A percentile compares a stretch with the other conserved stretches of the same genome.
phyloP scores from a whole-genome alignment of 192 early-diverging fungal species.

The Mortierella alpina region DNA sequence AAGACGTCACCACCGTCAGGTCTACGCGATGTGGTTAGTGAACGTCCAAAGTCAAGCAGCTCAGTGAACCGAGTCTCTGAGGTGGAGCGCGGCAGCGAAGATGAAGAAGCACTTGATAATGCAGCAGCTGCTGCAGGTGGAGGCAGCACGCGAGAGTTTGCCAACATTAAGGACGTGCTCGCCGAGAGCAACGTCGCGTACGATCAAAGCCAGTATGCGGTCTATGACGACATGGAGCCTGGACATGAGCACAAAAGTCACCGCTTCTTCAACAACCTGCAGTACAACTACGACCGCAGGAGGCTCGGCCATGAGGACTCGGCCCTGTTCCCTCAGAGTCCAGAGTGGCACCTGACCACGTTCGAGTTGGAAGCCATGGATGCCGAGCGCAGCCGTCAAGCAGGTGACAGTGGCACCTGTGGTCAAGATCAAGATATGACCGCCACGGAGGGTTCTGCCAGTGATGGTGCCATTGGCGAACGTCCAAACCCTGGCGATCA shows the following conservation, averaged over 20 bases:
- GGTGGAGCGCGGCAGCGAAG: no score
- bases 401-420: no score
- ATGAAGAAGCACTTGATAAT: neutral
- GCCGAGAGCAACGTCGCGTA: conserved; percentile 31
- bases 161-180: conserved; percentile 9
- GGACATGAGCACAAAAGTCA: neutral
- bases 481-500: no score
- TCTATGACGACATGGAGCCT: conserved; percentile 1
- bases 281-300: conserved; percentile 14
- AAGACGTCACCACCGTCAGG: no score
- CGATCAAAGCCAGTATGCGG: conserved; percentile 16
- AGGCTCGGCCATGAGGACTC: neutral
- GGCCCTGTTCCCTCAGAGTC: conserved; percentile 15
- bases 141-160: no score
- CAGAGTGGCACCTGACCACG: conserved; percentile 33
- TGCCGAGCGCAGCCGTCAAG: neutral
- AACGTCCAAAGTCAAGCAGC: no score
- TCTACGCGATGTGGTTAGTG: no score
- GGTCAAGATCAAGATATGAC: no score
- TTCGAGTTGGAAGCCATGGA: conserved; percentile 15
- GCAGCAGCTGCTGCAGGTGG: neutral
- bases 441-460: no score
- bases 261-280: conserved; percentile 9
- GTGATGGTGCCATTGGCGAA: no score
- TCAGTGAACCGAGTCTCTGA: no score